Conservation (phyloP, 768 basidiomycete genomes). For the Mycena pura region DNA sequence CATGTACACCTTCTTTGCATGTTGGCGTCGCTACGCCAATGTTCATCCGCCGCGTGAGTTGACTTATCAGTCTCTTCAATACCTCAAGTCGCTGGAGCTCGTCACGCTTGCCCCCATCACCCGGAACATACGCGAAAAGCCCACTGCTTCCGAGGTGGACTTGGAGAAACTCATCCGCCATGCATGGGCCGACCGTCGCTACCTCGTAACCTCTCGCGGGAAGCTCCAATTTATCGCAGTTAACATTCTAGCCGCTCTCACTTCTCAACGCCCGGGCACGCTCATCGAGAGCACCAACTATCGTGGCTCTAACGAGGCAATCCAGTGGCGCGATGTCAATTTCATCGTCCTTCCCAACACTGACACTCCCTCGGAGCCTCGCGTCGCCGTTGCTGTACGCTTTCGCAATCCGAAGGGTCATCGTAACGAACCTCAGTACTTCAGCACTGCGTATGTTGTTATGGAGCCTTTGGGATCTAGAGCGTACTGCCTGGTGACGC, state of each 20-base stretch:
- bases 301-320: background rate
- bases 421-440: background rate
- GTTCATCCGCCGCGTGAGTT: too few species aligned
- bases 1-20: too few species aligned
- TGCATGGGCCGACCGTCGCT: background rate
- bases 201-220: background rate
- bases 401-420: background rate
- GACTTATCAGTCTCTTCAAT: too few species aligned
- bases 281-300: background rate
- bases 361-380: background rate
- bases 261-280: background rate
- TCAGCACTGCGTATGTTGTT: background rate
- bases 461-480: background rate
- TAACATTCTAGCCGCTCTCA: background rate
- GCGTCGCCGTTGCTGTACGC: background rate
- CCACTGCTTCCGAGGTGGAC: background rate
- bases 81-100: too few species aligned
- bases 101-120: too few species aligned
- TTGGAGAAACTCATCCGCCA: background rate
- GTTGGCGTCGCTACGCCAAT: too few species aligned
- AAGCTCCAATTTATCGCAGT: background rate
- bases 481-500: background rate
- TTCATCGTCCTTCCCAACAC: background rate
- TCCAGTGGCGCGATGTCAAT: background rate
- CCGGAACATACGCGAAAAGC: too few species aligned